These are phyloP conservation scores for Picochlorum sp. DNA, from an alignment of 139 green algal genomes.

Conservation along the genomic window DNA sequence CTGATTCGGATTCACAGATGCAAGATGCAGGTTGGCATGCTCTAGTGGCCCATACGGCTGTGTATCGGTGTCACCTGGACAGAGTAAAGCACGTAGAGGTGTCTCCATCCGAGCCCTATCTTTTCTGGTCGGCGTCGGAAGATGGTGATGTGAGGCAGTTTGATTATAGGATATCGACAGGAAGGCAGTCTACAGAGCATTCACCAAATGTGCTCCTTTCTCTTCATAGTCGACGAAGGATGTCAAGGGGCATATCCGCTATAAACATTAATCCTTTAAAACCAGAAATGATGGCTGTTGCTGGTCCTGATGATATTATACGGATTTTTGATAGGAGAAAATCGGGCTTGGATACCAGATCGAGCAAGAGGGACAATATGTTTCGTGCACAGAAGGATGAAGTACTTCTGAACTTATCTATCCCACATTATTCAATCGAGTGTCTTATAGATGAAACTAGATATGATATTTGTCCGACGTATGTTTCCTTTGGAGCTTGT, in stretches of 20 bases:
- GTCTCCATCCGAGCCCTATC: constrained; percentile 53
- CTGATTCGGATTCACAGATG: no score
- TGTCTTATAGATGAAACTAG: no score
- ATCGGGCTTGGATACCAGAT: constrained; percentile 20
- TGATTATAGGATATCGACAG: constrained; percentile 42
- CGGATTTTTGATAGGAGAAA: constrained; percentile 63
- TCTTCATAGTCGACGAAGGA: neutral
- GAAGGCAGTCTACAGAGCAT: neutral
- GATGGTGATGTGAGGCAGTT: constrained; percentile 71
- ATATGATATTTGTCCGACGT: constrained; percentile 27
- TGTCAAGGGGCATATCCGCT: neutral
- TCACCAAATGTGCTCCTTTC: neutral
- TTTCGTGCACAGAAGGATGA: neutral
- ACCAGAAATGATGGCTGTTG: constrained; percentile 61
- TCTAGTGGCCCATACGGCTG: neutral
- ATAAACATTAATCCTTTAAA: constrained; percentile 56
- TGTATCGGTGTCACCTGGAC: constrained; percentile 38
- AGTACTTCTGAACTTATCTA: neutral
- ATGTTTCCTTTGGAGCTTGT: constrained; percentile 42
- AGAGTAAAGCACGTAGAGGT: constrained; percentile 75
- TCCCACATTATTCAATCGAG: no score
- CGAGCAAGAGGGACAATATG: no score
- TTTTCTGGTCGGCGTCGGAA: constrained; percentile 78
- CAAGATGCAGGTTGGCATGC: neutral
- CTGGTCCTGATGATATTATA: constrained; percentile 46